These are phyloP conservation scores for Crataegus laevigata DNA, from an alignment of 306 rosid species.

Conservation along the genomic window DNA sequence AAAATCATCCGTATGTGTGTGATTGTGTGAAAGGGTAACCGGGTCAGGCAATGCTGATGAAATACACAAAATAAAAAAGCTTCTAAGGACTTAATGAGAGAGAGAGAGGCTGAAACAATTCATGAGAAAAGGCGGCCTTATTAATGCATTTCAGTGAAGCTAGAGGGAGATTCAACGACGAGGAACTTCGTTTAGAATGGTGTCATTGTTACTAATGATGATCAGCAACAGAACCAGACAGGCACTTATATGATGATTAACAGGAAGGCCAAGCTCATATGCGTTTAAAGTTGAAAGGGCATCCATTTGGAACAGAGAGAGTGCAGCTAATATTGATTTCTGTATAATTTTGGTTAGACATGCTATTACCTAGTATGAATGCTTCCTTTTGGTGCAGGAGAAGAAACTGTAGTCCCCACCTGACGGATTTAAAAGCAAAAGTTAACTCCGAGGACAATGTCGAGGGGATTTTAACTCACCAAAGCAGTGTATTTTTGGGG, in stretches of 20 bases:
- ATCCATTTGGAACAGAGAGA: too few relatives aligned
- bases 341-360: not conserved
- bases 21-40: not conserved
- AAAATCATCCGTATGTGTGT: not conserved
- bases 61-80: not conserved
- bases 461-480: not conserved
- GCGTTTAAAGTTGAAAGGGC: too few relatives aligned
- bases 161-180: not conserved
- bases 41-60: not conserved
- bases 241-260: not conserved
- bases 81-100: not conserved
- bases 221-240: not conserved
- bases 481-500: not conserved
- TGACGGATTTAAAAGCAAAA: slow-evolving; percentile 23
- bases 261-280: not conserved
- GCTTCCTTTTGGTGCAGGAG: slow-evolving; percentile 46
- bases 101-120: not conserved
- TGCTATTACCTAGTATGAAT: slow-evolving; percentile 44
- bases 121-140: not conserved
- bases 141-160: not conserved
- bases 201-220: not conserved
- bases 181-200: not conserved
- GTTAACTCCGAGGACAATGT: slow-evolving; percentile 4
- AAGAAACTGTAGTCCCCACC: slow-evolving; percentile 42
- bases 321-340: too few relatives aligned